These are phyloP conservation scores for Wallacemonas rigidus DNA, from an alignment of 208 protist genomes.

Conservation along the genomic window DNA sequence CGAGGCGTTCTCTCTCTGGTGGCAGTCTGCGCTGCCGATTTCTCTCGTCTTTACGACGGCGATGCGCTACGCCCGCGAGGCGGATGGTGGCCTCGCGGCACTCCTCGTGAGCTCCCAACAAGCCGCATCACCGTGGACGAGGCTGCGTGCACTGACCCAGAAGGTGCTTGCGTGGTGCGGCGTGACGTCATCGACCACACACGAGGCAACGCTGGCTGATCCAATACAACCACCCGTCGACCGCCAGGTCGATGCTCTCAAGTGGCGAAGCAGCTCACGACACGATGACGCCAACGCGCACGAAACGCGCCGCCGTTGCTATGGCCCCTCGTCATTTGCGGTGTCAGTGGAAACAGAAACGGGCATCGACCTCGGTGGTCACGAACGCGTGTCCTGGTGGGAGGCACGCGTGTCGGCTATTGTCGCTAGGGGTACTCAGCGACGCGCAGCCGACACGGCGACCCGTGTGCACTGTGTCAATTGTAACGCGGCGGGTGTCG, in stretches of 20 bases:
- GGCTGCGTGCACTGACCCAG: neutral
- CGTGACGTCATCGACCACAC: neutral
- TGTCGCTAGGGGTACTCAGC: neutral
- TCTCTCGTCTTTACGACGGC: conserved; percentile 44
- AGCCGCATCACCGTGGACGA: neutral
- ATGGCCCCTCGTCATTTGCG: neutral
- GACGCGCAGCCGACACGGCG: neutral
- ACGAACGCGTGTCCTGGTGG: neutral
- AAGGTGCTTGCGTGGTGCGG: neutral
- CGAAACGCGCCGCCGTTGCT: too few relatives aligned
- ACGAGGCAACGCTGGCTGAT: too few relatives aligned
- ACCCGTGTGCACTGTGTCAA: neutral
- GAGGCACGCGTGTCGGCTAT: neutral
- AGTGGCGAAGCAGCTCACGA: too few relatives aligned
- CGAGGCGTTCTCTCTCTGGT: conserved; percentile 18
- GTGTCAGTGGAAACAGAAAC: neutral
- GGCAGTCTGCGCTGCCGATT: conserved; percentile 41
- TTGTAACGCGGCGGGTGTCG: neutral
- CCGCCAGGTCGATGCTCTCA: too few relatives aligned
- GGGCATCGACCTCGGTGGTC: neutral
- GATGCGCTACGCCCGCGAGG: conserved; percentile 44
- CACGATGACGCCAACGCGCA: too few relatives aligned
- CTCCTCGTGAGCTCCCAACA: conserved; percentile 3
- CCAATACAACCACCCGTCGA: too few relatives aligned
- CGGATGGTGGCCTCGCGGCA: conserved; percentile 37